Percentiles rank a stretch among this genome's conserved stretches.
Conservation (phyloP, 768 basidiomycete genomes). For the Pisolithus microcarpus region DNA sequence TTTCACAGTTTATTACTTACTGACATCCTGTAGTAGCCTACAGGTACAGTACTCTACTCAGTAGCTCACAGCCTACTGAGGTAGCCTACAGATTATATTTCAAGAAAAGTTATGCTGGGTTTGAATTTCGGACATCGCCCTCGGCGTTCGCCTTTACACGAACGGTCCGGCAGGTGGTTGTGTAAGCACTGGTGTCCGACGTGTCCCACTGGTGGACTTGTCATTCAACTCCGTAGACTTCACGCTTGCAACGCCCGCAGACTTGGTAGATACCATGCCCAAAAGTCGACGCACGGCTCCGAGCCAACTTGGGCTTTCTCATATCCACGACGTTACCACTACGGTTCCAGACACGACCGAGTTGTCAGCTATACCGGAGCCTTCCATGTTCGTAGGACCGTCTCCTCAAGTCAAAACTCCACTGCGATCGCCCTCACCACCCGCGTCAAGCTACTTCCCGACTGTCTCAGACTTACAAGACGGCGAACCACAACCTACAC, state of each 20-base stretch:
- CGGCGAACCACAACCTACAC: constrained; percentile 48
- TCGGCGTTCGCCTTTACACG: no score
- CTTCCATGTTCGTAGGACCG: constrained; percentile 12
- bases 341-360: constrained; percentile 10
- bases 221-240: not conserved
- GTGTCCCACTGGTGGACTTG: not conserved
- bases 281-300: constrained; percentile 20
- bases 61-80: no score
- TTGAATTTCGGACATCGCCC: no score
- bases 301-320: constrained; percentile 13
- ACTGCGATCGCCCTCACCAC: constrained; percentile 48
- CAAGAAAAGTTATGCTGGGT: no score
- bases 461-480: constrained; percentile 42
- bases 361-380: constrained; percentile 8
- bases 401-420: constrained; percentile 6
- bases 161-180: no score
- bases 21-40: no score
- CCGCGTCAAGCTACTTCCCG: constrained; percentile 77
- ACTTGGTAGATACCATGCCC: constrained; percentile 14
- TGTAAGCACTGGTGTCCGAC: not conserved
- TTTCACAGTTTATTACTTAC: no score
- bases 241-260: not conserved
- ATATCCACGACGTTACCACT: constrained; percentile 5
- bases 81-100: no score
- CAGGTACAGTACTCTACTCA: no score